Evolutionary conservation across 2,329 filamentous ascomycete species (phyloP).

Genomic region (Xylaria sp.): DNA sequence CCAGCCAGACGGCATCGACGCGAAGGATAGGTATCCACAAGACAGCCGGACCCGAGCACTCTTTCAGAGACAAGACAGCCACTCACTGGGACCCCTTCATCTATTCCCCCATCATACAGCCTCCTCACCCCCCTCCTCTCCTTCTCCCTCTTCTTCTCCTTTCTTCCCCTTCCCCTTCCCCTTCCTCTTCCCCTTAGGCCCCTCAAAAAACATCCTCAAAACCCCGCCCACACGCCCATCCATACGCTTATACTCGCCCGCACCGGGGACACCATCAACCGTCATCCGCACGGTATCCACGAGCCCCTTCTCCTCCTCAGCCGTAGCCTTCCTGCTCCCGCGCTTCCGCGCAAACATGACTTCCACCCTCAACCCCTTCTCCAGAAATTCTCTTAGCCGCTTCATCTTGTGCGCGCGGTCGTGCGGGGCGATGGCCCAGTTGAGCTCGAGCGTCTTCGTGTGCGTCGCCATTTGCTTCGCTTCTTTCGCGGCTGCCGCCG

Average conservation of each 20-base stretch:
- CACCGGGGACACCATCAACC: conserved; percentile 45
- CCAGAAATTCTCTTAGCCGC: conserved; percentile 74
- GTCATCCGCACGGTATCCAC: conserved; percentile 60
- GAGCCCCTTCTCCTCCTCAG: conserved; percentile 70
- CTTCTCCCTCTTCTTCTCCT: background rate
- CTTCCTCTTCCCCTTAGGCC: conserved; percentile 37
- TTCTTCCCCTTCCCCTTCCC: background rate
- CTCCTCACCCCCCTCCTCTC: background rate
- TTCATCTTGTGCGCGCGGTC: conserved; percentile 79
- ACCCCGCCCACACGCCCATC: conserved; percentile 55
- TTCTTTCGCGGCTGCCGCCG: conserved; percentile 56
- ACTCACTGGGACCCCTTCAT: no score
- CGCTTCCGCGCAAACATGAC: conserved; percentile 76
- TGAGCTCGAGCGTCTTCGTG: conserved; percentile 85
- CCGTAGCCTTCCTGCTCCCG: conserved; percentile 67
- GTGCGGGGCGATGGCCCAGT: conserved; percentile 83
- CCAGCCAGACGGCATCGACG: no score
- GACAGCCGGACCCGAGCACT: background rate
- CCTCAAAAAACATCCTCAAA: conserved; percentile 54
- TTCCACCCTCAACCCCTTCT: conserved; percentile 80
- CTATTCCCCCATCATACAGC: no score
- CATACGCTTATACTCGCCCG: conserved; percentile 53
- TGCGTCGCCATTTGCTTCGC: conserved; percentile 53
- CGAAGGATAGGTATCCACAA: no score
- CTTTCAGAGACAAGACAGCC: no score